phyloP scores from a whole-genome alignment of 2,329 filamentous ascomycete species.

The Botrytis porri region DNA sequence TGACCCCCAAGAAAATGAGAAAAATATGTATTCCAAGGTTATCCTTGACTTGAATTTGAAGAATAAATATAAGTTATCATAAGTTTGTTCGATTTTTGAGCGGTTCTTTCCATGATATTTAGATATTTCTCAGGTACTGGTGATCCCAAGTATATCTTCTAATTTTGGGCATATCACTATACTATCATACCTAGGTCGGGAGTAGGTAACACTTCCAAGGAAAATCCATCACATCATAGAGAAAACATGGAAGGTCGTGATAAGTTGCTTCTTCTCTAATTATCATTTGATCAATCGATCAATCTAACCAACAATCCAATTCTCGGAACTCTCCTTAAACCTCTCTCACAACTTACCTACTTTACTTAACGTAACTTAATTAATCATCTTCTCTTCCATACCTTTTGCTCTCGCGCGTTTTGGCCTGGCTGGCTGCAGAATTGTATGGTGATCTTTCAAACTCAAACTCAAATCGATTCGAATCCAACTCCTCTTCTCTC shows the following conservation, averaged over 20 bases:
- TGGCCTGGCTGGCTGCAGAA: neutral
- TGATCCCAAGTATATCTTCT: slow-evolving; percentile 7
- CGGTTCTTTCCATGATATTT: neutral
- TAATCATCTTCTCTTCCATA: neutral
- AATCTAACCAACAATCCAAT: neutral
- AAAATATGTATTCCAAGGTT: too few relatives aligned
- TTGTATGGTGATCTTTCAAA: neutral
- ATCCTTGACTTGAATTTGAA: neutral
- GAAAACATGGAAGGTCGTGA: neutral
- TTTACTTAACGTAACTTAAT: neutral
- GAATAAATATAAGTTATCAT: too few relatives aligned
- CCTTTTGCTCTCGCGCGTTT: neutral
- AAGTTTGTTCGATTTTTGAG: too few relatives aligned
- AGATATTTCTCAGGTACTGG: neutral
- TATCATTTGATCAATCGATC: neutral
- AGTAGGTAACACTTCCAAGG: neutral
- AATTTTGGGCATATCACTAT: neutral
- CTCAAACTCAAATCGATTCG: neutral
- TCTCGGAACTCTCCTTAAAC: neutral
- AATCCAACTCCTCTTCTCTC: neutral
- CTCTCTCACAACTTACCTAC: neutral
- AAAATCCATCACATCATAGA: neutral
- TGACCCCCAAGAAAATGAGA: neutral
- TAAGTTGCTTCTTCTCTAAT: neutral
- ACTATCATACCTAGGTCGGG: neutral